Evolutionary conservation across 140 eudicot genomes (phyloP), one percentile per base, ranked within the genome.

Genomic region (Erigeron philadelphicus): DNA sequence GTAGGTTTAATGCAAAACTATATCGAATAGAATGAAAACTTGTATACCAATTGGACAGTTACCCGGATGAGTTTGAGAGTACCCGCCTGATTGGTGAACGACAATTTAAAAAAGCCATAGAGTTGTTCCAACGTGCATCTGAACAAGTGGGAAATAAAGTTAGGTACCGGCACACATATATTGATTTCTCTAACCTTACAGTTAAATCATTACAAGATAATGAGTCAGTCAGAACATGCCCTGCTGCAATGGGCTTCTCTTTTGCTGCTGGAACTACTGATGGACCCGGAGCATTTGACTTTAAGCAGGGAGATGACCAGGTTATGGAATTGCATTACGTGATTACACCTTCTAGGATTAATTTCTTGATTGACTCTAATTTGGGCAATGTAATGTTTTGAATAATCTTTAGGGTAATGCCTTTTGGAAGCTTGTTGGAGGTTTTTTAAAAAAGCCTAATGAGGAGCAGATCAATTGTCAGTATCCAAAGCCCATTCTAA

Each of bases 221-320:
- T 61, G 71, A 78, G 49, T 42, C 49, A 6, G 83, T 66, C 44
- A 84, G 53, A 68, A 84, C 89, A 11, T 84, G 89, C 64, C 86
- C 89, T 13, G 89, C 89, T 74, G 89, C 89, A 11, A 74, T 84
- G 83, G 89, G 89, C 57, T 78, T 75, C 44, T 74, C 77, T 17
- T 84, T 84, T 81, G 89, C 89, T 78, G 89, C 89, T 6, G 89
- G 89, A 66, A 84, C 89, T 65, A 84, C 89, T 17, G 89, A 84
- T n/a, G 89, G 89, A 17, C 89, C 89, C 6, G 89, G 89, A 45
- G 89, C 89, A 3, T 84, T 84, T 68, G 86, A 78, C 72, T 84
- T 84, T 68, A 75, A 63, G 19, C 86, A 84, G 68, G 89, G 89
- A 71, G 89, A 84, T 67, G 80, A 74, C 62, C 18, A 79, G 85